These are phyloP conservation scores for Oryza meyeriana DNA, from an alignment of 176 grass and related monocot genomes.

Conservation along the genomic window DNA sequence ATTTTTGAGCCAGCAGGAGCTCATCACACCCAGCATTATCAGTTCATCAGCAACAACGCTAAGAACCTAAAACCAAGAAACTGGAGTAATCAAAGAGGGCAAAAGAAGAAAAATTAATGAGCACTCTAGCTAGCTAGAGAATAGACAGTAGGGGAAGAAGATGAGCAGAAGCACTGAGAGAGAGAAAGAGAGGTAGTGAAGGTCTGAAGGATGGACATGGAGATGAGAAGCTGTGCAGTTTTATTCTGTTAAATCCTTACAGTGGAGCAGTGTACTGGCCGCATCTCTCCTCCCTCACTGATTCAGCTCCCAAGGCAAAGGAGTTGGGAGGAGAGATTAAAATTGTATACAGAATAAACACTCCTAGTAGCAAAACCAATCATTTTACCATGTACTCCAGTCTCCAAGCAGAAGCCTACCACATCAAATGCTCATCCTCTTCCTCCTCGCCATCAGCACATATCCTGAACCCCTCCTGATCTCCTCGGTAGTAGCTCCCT, in stretches of 20 bases:
- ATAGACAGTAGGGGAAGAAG: not conserved
- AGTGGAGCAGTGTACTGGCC: constrained; percentile 22
- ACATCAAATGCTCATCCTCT: not conserved
- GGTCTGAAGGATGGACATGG: not conserved
- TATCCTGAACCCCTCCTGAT: no score
- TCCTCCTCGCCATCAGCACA: not conserved
- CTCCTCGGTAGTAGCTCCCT: constrained; percentile 33
- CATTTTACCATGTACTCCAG: constrained; percentile 35
- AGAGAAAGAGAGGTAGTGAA: not conserved
- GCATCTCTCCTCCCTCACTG: not conserved
- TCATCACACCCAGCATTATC: not conserved
- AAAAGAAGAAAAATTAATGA: not conserved
- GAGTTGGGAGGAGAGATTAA: not conserved
- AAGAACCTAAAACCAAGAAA: not conserved
- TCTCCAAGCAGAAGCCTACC: not conserved
- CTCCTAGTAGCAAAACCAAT: constrained; percentile 19
- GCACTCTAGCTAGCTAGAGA: not conserved
- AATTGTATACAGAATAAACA: not conserved
- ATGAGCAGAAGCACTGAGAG: not conserved
- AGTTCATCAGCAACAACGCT: not conserved
- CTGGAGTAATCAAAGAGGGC: not conserved
- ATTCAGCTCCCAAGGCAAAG: constrained; percentile 36
- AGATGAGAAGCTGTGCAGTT: not conserved
- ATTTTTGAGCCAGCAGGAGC: constrained; percentile 27
- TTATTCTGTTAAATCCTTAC: constrained; percentile 37